phyloP scores from a whole-genome alignment of 345 rosid species.

The Boechera divaricarpa region DNA sequence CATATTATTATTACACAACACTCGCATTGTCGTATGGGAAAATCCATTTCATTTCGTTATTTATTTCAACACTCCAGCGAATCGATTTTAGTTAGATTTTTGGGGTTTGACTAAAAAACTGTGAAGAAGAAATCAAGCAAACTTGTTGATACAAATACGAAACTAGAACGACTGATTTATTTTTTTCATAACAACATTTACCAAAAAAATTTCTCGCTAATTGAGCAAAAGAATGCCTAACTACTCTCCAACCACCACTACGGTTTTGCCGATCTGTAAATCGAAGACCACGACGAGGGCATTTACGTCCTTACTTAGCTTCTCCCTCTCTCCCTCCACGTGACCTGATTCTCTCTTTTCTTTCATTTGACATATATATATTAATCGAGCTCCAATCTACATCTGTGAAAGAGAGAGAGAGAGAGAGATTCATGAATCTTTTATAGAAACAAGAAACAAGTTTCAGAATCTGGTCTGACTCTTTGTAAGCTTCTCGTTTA shows the following conservation, averaged over 20 bases:
- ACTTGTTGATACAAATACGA: conserved; percentile 23
- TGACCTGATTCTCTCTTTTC: conserved; percentile 35
- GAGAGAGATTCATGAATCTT: conserved; percentile 44
- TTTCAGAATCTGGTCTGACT: conserved; percentile 40
- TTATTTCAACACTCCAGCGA: background rate
- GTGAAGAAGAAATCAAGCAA: conserved; percentile 7
- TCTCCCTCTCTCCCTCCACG: conserved; percentile 36
- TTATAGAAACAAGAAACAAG: conserved; percentile 38
- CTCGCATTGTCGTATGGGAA: background rate
- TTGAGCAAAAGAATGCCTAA: conserved; percentile 33
- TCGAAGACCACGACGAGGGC: conserved; percentile 21
- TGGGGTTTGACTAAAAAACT: conserved; percentile 20
- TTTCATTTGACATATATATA: conserved; percentile 20
- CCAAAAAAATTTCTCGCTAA: conserved; percentile 29
- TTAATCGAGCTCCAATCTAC: conserved; percentile 25
- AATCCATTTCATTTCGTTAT: background rate
- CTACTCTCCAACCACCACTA: conserved; percentile 45
- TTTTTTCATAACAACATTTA: conserved; percentile 39
- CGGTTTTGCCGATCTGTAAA: conserved; percentile 29
- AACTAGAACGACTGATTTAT: background rate
- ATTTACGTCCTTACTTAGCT: background rate
- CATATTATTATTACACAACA: background rate
- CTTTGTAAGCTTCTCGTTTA: conserved; percentile 35
- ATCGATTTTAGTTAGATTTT: conserved; percentile 32
- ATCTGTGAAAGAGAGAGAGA: conserved; percentile 30